Evolutionary conservation across 1,139 yeast species (phyloP).

Genomic region (Scheffersomyces stambukii): DNA sequence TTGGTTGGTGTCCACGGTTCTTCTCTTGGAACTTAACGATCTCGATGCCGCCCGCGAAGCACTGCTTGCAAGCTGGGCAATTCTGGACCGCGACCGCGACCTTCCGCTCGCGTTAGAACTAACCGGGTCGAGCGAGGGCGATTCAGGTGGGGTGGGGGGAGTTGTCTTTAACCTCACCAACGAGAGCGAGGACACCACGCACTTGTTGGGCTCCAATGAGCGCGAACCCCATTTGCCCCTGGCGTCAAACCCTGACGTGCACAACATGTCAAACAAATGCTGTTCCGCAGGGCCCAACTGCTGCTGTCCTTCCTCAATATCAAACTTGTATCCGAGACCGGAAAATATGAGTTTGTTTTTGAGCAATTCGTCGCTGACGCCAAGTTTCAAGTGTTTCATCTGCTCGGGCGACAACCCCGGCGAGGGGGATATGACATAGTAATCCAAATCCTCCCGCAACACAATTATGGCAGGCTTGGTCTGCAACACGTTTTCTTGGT

Average conservation of each 20-base stretch:
- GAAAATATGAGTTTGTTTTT: conserved; percentile 62
- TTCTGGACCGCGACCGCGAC: conserved; percentile 45
- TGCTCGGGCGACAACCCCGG: conserved; percentile 46
- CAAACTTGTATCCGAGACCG: conserved; percentile 53
- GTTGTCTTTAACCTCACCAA: conserved; percentile 58
- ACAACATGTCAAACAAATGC: conserved; percentile 91
- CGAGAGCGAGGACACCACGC: conserved; percentile 81
- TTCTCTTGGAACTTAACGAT: conserved; percentile 44
- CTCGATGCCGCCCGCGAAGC: conserved; percentile 51
- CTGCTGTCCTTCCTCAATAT: conserved; percentile 20
- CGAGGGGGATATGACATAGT: conserved; percentile 79
- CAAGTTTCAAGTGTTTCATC: conserved; percentile 62
- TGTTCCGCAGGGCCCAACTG: conserved; percentile 88
- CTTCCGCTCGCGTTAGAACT: conserved; percentile 36
- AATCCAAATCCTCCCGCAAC: conserved; percentile 89
- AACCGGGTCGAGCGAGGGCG: conserved; percentile 48
- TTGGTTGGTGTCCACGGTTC: conserved; percentile 29
- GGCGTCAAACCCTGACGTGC: conserved; percentile 77
- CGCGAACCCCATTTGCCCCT: conserved; percentile 85
- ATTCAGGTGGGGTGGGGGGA: conserved; percentile 36
- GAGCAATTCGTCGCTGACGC: conserved; percentile 55
- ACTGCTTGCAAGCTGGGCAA: conserved; percentile 38
- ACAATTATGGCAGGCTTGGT: conserved; percentile 91
- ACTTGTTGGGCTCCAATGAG: conserved; percentile 77
- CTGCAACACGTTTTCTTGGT: conserved; percentile 51